These are phyloP conservation scores for Aspergillus sp. DNA, from an alignment of 2,329 filamentous ascomycete genomes.

Conservation along the genomic window DNA sequence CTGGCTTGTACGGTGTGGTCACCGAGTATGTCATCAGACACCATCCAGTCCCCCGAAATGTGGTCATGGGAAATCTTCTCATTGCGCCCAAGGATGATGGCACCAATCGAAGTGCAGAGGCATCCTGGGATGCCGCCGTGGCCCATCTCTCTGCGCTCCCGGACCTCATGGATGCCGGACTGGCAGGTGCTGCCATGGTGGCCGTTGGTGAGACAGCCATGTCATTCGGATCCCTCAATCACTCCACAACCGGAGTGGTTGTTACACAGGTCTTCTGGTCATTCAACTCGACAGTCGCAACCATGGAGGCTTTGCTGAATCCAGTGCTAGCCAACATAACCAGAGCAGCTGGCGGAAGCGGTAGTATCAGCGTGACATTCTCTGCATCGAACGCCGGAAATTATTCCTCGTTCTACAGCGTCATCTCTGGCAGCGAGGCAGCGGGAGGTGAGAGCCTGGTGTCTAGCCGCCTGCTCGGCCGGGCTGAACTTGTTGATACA, in stretches of 20 bases:
- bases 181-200: slow-evolving; percentile 11
- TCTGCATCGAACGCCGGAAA: slow-evolving; percentile 26
- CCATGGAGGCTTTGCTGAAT: neutral
- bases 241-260: neutral
- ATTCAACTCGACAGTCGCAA: neutral
- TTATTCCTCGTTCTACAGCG: neutral
- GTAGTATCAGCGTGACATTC: neutral
- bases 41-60: slow-evolving; percentile 23
- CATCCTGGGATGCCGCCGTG: slow-evolving; percentile 37
- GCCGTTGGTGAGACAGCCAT: slow-evolving; percentile 1
- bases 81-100: slow-evolving; percentile 24
- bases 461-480: slow-evolving; percentile 42
- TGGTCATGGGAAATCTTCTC: slow-evolving; percentile 20
- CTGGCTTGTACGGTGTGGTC: slow-evolving; percentile 29
- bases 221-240: slow-evolving; percentile 7
- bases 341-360: neutral
- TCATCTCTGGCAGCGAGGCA: slow-evolving; percentile 22
- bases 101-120: slow-evolving; percentile 16
- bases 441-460: slow-evolving; percentile 37
- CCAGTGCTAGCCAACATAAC: neutral
- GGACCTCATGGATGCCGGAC: slow-evolving; percentile 28
- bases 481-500: slow-evolving; percentile 32
- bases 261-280: too few species aligned
- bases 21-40: slow-evolving; percentile 29
- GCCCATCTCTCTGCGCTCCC: slow-evolving; percentile 24